These are phyloP conservation scores for Tetrapisispora taiwanensis DNA, from an alignment of 805 yeast species.

Conservation along the genomic window DNA sequence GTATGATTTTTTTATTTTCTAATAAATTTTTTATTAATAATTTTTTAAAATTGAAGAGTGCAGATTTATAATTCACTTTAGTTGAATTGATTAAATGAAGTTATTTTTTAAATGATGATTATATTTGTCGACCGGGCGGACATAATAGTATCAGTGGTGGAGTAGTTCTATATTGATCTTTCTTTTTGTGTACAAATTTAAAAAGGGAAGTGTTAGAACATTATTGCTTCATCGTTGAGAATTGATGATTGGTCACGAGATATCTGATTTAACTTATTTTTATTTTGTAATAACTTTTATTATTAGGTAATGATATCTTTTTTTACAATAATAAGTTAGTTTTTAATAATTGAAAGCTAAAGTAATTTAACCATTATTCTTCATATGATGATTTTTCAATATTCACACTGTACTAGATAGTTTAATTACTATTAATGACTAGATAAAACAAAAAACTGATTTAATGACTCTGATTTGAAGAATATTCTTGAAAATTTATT, in stretches of 20 bases:
- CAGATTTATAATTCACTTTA: background rate
- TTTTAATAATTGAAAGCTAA: no score
- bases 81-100: background rate
- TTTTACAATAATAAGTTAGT: background rate
- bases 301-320: constrained; percentile 5
- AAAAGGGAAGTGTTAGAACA: constrained; percentile 20
- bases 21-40: background rate
- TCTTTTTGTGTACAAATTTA: constrained; percentile 31
- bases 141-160: constrained; percentile 30
- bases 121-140: constrained; percentile 41
- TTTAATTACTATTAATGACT: constrained; percentile 28
- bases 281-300: background rate
- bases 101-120: constrained; percentile 23
- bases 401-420: constrained; percentile 34
- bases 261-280: constrained; percentile 30
- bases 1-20: constrained; percentile 29
- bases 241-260: constrained; percentile 35
- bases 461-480: constrained; percentile 31
- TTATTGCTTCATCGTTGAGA: constrained; percentile 19
- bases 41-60: background rate
- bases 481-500: background rate
- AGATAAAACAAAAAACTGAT: constrained; percentile 30
- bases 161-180: constrained; percentile 18
- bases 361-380: background rate
- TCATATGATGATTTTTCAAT: constrained; percentile 14